Evolutionary conservation across 495 filamentous ascomycete species (phyloP), one percentile per base, ranked within the genome.

Genomic region (Cenococcum geophilum): DNA sequence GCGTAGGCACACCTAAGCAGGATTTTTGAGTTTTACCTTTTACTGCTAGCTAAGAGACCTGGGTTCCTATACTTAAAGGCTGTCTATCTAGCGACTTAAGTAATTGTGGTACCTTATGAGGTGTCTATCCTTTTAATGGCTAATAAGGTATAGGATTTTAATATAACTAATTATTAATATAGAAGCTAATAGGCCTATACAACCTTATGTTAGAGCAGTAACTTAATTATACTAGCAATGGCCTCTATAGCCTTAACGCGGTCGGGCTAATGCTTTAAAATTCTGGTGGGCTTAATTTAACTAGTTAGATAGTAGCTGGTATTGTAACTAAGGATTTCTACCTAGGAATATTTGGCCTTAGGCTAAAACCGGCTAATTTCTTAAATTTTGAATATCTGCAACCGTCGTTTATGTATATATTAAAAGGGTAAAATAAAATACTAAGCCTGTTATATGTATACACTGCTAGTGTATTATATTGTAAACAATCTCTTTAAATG

Each of bases 381-480:
- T 56, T 55, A 5, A 52, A 63, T 18, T 62, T 63, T 42, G 35
- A 48, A 2, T 42, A 63, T 20, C 64, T 59, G 8, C 64, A 67
- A 42, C 59, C 49, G 18, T 51, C 37, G 1, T 67, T 56, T 36
- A 59, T 67, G 55, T 11, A n/a, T 18, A 49, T 8, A 4, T 21
- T 63, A 25, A 67, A 58, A 32, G 45, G 60, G 12, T 1, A 54
- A 16, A 48, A 56, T 22, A 61, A 40, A 57, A 82, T 82, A 18
- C 75, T 78, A 9, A 81, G 78, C 62, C 57, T 78, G 16, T 79
- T 75, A 47, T 82, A 75, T 72, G 78, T 75, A n/a, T 83, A 83
- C 68, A 83, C 81, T 18, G 81, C 80, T 18, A 81, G 80, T 8
- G 78, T 77, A 10, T 71, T 71, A 25, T 83, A 83, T 61, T 73